A percentile compares a stretch with the other conserved stretches of the same genome.
Evolutionary conservation across 2,329 filamentous ascomycete species (phyloP).

Genomic region (Aspergillus ochraceus): DNA sequence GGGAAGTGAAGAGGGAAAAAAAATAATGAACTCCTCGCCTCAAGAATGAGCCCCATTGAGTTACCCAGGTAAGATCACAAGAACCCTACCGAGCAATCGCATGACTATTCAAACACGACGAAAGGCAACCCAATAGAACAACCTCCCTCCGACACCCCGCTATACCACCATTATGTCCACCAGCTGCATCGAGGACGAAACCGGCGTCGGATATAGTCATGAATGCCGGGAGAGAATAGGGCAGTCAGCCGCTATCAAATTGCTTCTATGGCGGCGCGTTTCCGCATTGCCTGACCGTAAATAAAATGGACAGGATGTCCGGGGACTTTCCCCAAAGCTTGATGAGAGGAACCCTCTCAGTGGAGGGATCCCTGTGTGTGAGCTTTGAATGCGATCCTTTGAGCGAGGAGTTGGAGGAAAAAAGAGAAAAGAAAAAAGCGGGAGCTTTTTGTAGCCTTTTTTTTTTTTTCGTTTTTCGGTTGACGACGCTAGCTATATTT

Average conservation of each 20-base stretch:
- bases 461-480: constrained; percentile 22
- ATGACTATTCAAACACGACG: constrained; percentile 96
- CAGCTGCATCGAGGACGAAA: constrained; percentile 8
- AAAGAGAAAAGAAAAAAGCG: constrained; percentile 32
- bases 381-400: constrained; percentile 99
- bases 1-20: constrained; percentile 37
- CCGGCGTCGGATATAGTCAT: constrained; percentile 54
- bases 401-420: constrained; percentile 79
- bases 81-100: constrained; percentile 73
- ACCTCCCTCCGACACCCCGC: constrained; percentile 36
- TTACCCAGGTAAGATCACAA: constrained; percentile 62
- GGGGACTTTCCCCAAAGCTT: constrained; percentile 99
- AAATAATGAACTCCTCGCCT: constrained; percentile 76
- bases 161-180: constrained; percentile 39
- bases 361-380: constrained; percentile 72
- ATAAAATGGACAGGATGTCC: constrained; percentile 67
- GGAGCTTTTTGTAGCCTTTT: constrained; percentile 14
- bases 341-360: constrained; percentile 42
- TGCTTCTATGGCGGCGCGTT: constrained; percentile 99
- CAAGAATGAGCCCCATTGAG: constrained; percentile 99
- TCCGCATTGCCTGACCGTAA: constrained; percentile 67
- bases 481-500: constrained; percentile 20
- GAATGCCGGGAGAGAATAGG: constrained; percentile 45
- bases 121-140: constrained; percentile 62
- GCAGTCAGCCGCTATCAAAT: constrained; percentile 75